Base-by-base conservation (phyloP, 2,329 filamentous ascomycete genomes). In the Penicillium sp. region DNA sequence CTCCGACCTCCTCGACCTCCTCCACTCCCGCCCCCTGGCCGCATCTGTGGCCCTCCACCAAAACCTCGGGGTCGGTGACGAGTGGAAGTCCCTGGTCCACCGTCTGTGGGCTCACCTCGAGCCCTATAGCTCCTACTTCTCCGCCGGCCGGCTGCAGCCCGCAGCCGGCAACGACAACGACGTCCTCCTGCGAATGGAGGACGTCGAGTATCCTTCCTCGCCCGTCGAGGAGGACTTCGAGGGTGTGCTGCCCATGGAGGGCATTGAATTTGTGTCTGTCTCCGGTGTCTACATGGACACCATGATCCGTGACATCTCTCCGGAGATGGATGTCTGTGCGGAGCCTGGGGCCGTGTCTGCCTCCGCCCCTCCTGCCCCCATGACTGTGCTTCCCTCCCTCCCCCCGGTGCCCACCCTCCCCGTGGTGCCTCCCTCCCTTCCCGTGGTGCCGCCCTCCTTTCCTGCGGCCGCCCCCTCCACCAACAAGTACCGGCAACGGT, bases 291-390 rank as follows among this genome's bases (percentile, higher is more conserved):
- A 17, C 19, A 17, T 25, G 3, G 52, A 50, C 52, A 50, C 37
- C 27, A 42, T 33, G 27, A 8, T 42, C 29, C 27, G 45, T 33
- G 46, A 55, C 17, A 8, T 29, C 17, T 37, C 46, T 19, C 37
- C 53, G 37, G 46, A 50, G 21, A 55, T 55, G 53, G 45, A 50
- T 41, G 25, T 50, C 35, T 50, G 53, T 29, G 42, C 9, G 6
- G 42, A 38, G 17, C 3, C 13, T 25, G 50, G 19, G 27, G 2
- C 8, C 19, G 31, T n/a, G 46, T 5, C 31, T 23, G 38, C 27
- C 9, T 8, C 9, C 17, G 23, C 9, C 6, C 13, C 38, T 9
- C 15, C 15, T 23, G 8, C 27, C 31, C 8, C 50, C 8, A 33
- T 25, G 38, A n/a, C 15, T 7, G 12, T 43, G 17, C 50, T 40